phyloP scores from a whole-genome alignment of 2,329 filamentous ascomycete species.

The Apiospora phragmitis region DNA sequence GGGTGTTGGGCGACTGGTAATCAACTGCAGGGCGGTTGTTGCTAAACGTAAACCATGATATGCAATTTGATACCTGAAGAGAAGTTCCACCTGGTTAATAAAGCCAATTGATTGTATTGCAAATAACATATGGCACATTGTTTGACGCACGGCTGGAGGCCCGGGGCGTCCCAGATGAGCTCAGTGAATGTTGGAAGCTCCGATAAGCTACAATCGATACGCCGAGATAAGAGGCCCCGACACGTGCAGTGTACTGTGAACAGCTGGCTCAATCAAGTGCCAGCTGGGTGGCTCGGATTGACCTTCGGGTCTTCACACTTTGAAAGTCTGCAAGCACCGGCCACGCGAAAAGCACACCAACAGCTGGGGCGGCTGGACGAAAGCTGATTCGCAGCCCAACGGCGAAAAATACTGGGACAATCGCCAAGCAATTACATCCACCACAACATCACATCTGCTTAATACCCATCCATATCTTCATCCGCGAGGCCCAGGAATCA shows the following conservation, averaged over 20 bases:
- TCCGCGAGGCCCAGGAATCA: background rate
- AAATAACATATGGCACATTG: background rate
- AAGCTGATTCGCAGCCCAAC: constrained; percentile 8
- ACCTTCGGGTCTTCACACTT: background rate
- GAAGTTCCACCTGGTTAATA: background rate
- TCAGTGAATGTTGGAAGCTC: background rate
- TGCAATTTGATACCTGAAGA: background rate
- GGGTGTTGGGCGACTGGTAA: background rate
- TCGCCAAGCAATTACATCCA: constrained; percentile 8
- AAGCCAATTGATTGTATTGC: background rate
- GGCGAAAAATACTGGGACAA: constrained; percentile 10
- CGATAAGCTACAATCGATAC: background rate
- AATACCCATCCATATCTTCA: constrained; percentile 5
- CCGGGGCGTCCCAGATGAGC: background rate
- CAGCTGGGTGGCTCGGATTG: background rate
- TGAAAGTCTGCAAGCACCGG: background rate
- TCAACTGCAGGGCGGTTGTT: background rate
- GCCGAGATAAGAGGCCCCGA: background rate
- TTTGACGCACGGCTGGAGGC: background rate
- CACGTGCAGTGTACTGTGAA: too few species aligned
- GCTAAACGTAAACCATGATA: background rate
- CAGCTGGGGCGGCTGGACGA: background rate
- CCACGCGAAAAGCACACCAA: background rate
- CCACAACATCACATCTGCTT: constrained; percentile 9
- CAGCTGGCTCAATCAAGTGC: background rate